phyloP scores from a whole-genome alignment of 805 yeast species.

The Zygoascus biomembranicola region DNA sequence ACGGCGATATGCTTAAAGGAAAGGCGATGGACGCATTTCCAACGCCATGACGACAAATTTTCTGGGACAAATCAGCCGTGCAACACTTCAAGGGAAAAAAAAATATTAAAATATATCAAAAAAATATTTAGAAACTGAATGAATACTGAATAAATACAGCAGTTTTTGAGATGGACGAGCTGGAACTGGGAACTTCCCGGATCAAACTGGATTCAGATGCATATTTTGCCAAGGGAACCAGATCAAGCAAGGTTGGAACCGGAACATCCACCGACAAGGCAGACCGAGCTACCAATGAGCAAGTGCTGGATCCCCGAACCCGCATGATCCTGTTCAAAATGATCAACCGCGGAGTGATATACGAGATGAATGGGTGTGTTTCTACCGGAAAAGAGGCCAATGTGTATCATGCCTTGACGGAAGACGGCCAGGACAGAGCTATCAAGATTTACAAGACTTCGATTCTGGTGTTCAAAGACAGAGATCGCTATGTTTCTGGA shows the following conservation, averaged over 20 bases:
- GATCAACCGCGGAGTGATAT: constrained; percentile 73
- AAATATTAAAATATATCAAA: background rate
- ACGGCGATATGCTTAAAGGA: background rate
- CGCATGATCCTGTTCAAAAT: constrained; percentile 71
- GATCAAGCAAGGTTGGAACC: constrained; percentile 14
- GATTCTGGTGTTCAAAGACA: constrained; percentile 90
- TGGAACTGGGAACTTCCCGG: background rate
- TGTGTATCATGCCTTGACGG: constrained; percentile 68
- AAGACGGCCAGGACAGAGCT: constrained; percentile 51
- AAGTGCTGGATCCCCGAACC: constrained; percentile 92
- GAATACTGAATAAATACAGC: background rate
- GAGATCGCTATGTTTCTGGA: constrained; percentile 94
- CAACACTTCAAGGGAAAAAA: background rate
- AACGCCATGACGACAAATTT: background rate
- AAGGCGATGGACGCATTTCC: background rate
- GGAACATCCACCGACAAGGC: constrained; percentile 53
- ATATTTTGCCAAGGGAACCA: constrained; percentile 17
- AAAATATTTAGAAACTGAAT: background rate
- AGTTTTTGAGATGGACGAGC: background rate
- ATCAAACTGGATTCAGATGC: constrained; percentile 17
- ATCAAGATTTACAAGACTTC: constrained; percentile 95
- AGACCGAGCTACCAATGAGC: constrained; percentile 94
- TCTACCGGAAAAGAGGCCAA: constrained; percentile 99
- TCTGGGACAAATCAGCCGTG: background rate
- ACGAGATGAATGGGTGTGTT: constrained; percentile 85